These are phyloP conservation scores for Apiospora pterosperma DNA, from an alignment of 2,329 filamentous ascomycete genomes.

Conservation along the genomic window DNA sequence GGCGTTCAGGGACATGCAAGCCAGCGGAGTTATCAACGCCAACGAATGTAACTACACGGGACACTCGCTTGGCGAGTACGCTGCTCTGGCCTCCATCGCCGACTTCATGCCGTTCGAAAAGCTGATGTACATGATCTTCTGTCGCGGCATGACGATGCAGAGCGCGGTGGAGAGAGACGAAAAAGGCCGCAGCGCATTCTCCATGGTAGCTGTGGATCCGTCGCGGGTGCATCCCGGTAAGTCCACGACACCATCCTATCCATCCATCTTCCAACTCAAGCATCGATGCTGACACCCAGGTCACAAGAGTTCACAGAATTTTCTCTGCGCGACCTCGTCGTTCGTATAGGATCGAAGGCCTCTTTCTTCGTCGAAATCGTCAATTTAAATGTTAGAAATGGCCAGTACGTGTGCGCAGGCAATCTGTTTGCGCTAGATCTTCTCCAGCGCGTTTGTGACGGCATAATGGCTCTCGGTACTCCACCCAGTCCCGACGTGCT, in stretches of 20 bases:
- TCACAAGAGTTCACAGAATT: conserved; percentile 17
- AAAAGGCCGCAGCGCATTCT: conserved; percentile 91
- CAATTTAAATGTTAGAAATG: not conserved
- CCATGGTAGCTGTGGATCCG: conserved; percentile 98
- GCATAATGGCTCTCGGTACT: not conserved
- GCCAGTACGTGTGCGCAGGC: not conserved
- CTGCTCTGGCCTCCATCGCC: conserved; percentile 87
- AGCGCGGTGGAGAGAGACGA: conserved; percentile 96
- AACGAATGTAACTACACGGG: conserved; percentile 91
- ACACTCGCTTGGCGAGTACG: conserved; percentile 97
- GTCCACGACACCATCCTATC: not conserved
- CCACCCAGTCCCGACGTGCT: not conserved
- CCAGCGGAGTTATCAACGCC: conserved; percentile 90
- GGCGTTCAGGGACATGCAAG: conserved; percentile 97
- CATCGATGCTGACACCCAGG: not conserved
- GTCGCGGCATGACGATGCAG: conserved; percentile 98
- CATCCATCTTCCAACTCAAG: not conserved
- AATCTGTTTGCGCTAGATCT: not conserved
- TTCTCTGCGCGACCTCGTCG: conserved; percentile 19
- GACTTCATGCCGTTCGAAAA: conserved; percentile 99
- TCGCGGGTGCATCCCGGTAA: conserved; percentile 18
- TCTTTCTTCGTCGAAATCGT: no score
- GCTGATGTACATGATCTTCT: conserved; percentile 97
- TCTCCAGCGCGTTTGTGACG: not conserved
- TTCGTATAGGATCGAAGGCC: conserved; percentile 67